phyloP scores from a whole-genome alignment of 495 filamentous ascomycete species.

The Podospora tetraspora region DNA sequence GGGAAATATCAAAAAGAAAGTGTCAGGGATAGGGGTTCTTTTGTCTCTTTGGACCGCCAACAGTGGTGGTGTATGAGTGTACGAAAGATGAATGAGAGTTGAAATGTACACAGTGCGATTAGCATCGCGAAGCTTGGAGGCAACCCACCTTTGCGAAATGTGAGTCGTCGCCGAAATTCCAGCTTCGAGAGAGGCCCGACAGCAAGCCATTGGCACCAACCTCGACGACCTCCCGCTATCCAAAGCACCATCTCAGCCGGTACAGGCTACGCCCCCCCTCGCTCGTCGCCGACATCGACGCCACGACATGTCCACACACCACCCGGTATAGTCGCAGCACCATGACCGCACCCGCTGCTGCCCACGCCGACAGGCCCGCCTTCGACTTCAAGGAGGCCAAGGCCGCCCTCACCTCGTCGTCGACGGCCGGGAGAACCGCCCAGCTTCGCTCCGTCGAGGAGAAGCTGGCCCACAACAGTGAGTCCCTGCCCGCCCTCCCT shows the following conservation, averaged over 20 bases:
- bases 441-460: slow-evolving; percentile 44
- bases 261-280: neutral
- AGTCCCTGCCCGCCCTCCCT: slow-evolving; percentile 4
- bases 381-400: slow-evolving; percentile 34
- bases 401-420: slow-evolving; percentile 45
- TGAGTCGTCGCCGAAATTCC: slow-evolving; percentile 29
- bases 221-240: neutral
- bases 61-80: neutral
- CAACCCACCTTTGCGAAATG: slow-evolving; percentile 26
- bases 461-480: slow-evolving; percentile 42
- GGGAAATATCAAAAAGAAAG: neutral
- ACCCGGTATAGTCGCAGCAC: slow-evolving; percentile 30
- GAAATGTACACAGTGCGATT: slow-evolving; percentile 11
- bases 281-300: slow-evolving; percentile 4
- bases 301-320: slow-evolving; percentile 29
- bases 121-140: slow-evolving; percentile 4
- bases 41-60: neutral
- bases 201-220: neutral
- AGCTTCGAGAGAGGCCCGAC: neutral
- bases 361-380: slow-evolving; percentile 25
- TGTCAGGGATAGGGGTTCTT: neutral
- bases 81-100: neutral
- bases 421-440: slow-evolving; percentile 40
- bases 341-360: slow-evolving; percentile 42
- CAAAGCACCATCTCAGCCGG: neutral